Base-by-base conservation (phyloP, 148 eudicot species). In the Salicornia ramosissima region DNA sequence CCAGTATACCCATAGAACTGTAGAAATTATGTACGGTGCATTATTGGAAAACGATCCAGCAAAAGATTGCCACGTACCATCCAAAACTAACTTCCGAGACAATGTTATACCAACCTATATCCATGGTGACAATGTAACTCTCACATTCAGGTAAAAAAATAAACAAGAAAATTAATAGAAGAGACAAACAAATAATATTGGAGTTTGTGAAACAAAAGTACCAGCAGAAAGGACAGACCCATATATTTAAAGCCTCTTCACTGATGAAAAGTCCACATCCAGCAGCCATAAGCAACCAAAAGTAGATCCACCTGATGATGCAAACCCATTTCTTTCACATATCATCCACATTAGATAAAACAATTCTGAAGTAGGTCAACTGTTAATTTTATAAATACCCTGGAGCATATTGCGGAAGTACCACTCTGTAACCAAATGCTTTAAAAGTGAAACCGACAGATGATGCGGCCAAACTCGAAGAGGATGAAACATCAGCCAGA, bases 221-320 rank as follows among this genome's bases (percentile, higher is more conserved):
- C 83, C 90, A 77, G 81, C 70, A 75, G 12, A 77, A 83, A 86
- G 74, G 75, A 92, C 91, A 81, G 81, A 90, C 97, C 97, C 97
- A 92, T 79, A 92, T 92, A 85, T 92, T 92, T 77, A 92, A 86
- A 74, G 96, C 97, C 83, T 92, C 97, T 87, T 91, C 97, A 76
- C 97, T 92, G 71, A 92, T 87, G 80, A 84, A 89, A 60, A 92
- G 85, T 60, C 97, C 97, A 55, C 80, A 90, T 34, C 94, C 97
- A 66, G 97, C 93, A 73, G 97, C 97, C 96, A 92, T 88, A 50
- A 92, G 90, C 75, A 92, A 78, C 97, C 96, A 92, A 85, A 92
- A 92, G 83, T 92, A 87, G 65, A 92, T 29, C 97, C 97, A 92
- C 77, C 97, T 90, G 86, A 55, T 6, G 26, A 53, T 45, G 42